phyloP scores from a whole-genome alignment of 306 rosid genomes.

The Fagus sylvatica region DNA sequence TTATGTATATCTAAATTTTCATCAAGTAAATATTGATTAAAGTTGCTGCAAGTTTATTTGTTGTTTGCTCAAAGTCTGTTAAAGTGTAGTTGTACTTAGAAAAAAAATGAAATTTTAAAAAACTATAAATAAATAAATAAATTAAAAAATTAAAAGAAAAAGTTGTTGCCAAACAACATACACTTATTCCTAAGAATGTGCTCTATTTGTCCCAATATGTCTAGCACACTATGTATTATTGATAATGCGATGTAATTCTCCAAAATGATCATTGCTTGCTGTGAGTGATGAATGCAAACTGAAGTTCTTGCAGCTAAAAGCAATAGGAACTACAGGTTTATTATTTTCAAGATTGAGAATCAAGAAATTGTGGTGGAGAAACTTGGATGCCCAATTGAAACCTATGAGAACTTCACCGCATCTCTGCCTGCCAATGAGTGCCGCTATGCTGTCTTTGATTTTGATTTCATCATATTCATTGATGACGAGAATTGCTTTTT shows the following conservation, averaged over 20 bases:
- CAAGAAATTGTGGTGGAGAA: conserved; percentile 65
- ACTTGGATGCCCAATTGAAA: conserved; percentile 44
- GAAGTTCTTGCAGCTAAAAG: conserved; percentile 56
- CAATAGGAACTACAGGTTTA: conserved; percentile 60
- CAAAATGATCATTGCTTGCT: background rate
- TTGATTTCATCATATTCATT: conserved; percentile 51
- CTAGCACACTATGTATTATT: background rate
- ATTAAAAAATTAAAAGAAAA: too few relatives aligned
- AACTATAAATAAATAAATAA: too few relatives aligned
- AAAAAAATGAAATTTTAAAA: too few relatives aligned
- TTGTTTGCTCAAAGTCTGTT: too few relatives aligned
- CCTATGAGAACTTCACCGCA: conserved; percentile 47
- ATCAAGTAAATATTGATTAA: too few relatives aligned
- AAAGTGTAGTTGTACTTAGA: too few relatives aligned
- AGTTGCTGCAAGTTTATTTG: too few relatives aligned
- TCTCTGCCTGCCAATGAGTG: conserved; percentile 60
- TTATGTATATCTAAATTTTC: too few relatives aligned
- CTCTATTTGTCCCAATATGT: background rate
- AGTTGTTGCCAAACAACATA: too few relatives aligned
- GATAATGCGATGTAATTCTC: background rate
- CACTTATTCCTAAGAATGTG: too few relatives aligned
- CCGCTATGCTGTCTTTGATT: conserved; percentile 65
- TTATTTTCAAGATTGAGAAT: conserved; percentile 58
- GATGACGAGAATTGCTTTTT: conserved; percentile 46
- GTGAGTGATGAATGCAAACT: conserved; percentile 63